These are phyloP conservation scores for Hypoxylon sp. DNA, from an alignment of 2,329 filamentous ascomycete species.

Conservation along the genomic window DNA sequence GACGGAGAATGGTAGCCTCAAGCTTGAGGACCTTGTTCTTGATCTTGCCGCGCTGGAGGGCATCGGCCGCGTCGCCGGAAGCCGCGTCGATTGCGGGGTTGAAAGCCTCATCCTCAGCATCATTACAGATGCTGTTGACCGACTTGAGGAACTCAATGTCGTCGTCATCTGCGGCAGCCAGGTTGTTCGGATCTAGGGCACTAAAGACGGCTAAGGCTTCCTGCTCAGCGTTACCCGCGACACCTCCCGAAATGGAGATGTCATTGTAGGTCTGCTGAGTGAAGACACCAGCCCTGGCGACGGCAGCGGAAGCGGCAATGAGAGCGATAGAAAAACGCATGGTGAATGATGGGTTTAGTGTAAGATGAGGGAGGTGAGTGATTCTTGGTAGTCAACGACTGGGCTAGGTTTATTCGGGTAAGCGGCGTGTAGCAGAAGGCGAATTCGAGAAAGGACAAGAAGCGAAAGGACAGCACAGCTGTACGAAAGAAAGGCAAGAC, in stretches of 20 bases:
- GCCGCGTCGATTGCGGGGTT: constrained; percentile 66
- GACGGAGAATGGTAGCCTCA: constrained; percentile 63
- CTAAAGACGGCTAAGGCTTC: constrained; percentile 58
- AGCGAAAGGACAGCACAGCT: constrained; percentile 51
- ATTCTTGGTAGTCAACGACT: constrained; percentile 28
- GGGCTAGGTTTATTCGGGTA: constrained; percentile 17
- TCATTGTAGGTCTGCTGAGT: constrained; percentile 56
- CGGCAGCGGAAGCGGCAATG: constrained; percentile 42
- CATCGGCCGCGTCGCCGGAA: constrained; percentile 59
- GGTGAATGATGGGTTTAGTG: constrained; percentile 27
- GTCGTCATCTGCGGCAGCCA: constrained; percentile 58
- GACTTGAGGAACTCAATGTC: constrained; percentile 64
- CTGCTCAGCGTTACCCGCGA: constrained; percentile 59
- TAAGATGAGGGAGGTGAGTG: constrained; percentile 5
- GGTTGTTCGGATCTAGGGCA: constrained; percentile 55
- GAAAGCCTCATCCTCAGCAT: constrained; percentile 66
- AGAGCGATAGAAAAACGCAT: constrained; percentile 49
- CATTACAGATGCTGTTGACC: constrained; percentile 65
- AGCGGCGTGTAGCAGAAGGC: constrained; percentile 21
- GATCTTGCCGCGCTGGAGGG: constrained; percentile 67
- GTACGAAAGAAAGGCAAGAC: constrained; percentile 31
- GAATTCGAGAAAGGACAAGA: constrained; percentile 41
- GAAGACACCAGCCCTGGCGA: constrained; percentile 47
- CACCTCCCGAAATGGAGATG: constrained; percentile 62
- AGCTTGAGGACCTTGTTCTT: constrained; percentile 73